Base-by-base conservation (phyloP, 2,329 filamentous ascomycete genomes). In the Aspergillus spinulosporus region DNA sequence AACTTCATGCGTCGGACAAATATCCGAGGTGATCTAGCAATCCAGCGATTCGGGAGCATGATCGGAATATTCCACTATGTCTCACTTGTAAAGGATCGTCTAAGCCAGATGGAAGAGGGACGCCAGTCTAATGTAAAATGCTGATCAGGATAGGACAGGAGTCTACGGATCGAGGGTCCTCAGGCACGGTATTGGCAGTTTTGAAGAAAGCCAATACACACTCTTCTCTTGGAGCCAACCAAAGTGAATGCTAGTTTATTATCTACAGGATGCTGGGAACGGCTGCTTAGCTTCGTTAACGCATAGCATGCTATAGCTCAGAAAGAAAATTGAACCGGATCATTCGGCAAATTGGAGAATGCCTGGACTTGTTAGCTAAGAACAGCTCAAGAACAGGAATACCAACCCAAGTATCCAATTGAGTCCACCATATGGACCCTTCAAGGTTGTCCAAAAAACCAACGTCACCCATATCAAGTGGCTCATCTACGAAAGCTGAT, bases 351-450 rank as follows among this genome's bases (percentile, higher is more conserved):
- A 58, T 63, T 73, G 0, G 70, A 70, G 29, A 73, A 69, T 2
- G 71, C 72, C 72, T 74, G 40, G 26, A 48, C 42, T 58, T 12
- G 29, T 64, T 36, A 64, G 53, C 29, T 21, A 21, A 21, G 7
- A 39, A 40, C 8, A 4, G 48, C 52, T 28, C 32, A 21, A 21
- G 21, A 21, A 21, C 21, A 21, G 21, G 21, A 21, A 21, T 4
- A 62, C 69, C 55, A 58, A 73, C 72, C 72, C 71, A 74, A 28
- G 71, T 72, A 54, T 74, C 72, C 34, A 74, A 59, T 29, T 74
- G 71, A 11, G 72, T 66, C 71, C 72, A 74, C 71, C 72, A 74
- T 15, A 68, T 59, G 2, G 72, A 72, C 4, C 71, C 70, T n/a
- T 74, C 72, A 5, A 73, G 59, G 21, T 66, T 73, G 12, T 72